Evolutionary conservation across 1,284 basidiomycete species (phyloP), one percentile per base, ranked within the genome.

Genomic region (Microbotryum silenes-acaulis): DNA sequence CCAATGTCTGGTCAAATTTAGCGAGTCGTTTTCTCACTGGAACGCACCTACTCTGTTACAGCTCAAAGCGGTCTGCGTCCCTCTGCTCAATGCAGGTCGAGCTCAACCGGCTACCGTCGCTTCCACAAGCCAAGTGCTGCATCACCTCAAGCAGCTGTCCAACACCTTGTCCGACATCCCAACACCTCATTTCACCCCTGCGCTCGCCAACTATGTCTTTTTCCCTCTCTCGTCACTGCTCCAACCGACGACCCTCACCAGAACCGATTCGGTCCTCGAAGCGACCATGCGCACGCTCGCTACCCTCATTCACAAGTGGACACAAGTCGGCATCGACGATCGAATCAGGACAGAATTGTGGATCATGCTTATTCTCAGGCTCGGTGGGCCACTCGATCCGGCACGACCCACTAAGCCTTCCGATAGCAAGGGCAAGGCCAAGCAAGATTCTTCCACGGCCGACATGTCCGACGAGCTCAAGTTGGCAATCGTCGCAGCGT

Each of bases 211-310:
- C 57, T 97, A 96, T 75, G 78, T 85, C 42, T 88, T 92, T 76
- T 88, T 90, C 69, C 92, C 92, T 2, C 74, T 96, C 59, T 89
- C 89, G 0, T 83, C 84, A 29, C 82, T 93, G 54, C 80, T 96
- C 25, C 84, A 86, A 56, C 83, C 87, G 37, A 88, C 90, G 71
- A 66, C 79, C 9, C 71, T 79, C 4, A 75, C 79, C 10, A 84
- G 92, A 46, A 88, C 91, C 9, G 87, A 93, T 72, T 83, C 83
- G 67, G 77, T 91, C 27, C 77, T 94, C 57, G 89, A 92, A 74
- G 82, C 82, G 60, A 76, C 91, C 29, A 79, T 94, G 64, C 70
- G 78, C n/a, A 76, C 82, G 6, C 77, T 94, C 31, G 74, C 78
- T 0, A 70, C 81, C 0, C 77, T 94, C 65, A 81, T 86, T 21